These are phyloP conservation scores for Boletus speciosus DNA, from an alignment of 768 basidiomycete genomes.

Conservation along the genomic window DNA sequence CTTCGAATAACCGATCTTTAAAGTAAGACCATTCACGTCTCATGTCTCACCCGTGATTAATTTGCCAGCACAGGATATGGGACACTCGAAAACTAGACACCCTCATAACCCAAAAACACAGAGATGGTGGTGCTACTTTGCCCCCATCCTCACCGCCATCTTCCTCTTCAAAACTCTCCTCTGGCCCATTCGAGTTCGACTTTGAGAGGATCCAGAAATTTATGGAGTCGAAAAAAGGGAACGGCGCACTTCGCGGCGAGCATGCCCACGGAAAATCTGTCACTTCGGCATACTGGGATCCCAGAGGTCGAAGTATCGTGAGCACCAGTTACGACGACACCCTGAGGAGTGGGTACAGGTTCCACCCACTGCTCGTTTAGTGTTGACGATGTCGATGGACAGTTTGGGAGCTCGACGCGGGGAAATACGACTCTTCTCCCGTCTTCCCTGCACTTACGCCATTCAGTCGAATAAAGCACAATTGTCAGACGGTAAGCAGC, in stretches of 20 bases:
- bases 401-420: conserved; percentile 77
- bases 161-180: conserved; percentile 3
- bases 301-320: conserved; percentile 71
- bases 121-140: conserved; percentile 21
- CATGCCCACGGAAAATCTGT: conserved; percentile 73
- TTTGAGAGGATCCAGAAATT: conserved; percentile 47
- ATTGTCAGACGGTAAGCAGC: conserved; percentile 71
- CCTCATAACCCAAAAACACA: conserved; percentile 31
- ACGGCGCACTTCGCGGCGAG: conserved; percentile 56
- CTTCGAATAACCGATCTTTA: conserved; percentile 68
- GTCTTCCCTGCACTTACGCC: conserved; percentile 64
- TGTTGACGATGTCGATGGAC: conserved; percentile 9
- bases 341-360: conserved; percentile 52
- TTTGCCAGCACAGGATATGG: conserved; percentile 57
- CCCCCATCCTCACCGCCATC: conserved; percentile 29
- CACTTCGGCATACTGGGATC: conserved; percentile 85
- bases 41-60: not conserved
- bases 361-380: not conserved
- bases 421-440: conserved; percentile 42
- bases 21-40: conserved; percentile 45
- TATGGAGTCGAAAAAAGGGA: conserved; percentile 48
- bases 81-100: conserved; percentile 63
- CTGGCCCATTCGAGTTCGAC: conserved; percentile 31
- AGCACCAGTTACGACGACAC: conserved; percentile 85
- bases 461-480: conserved; percentile 59